Conservation (phyloP, 192 early-diverging fungal species). For the Podochytrium sp. region DNA sequence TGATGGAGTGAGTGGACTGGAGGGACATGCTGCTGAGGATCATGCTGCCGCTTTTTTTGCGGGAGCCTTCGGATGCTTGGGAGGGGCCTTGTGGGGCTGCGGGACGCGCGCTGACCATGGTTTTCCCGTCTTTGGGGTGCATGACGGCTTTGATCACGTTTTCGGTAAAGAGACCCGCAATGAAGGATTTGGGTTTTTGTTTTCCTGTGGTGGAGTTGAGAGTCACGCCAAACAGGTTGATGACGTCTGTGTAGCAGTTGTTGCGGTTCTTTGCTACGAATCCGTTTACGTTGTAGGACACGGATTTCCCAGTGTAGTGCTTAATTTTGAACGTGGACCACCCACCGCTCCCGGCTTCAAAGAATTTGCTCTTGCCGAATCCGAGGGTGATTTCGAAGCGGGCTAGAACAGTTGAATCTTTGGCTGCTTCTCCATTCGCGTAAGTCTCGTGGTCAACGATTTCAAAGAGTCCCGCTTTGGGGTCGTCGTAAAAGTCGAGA, state of each 20-base stretch:
- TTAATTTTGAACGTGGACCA: constrained; percentile 74
- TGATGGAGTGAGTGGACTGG: constrained; percentile 4
- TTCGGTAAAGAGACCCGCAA: constrained; percentile 77
- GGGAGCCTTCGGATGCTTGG: not conserved
- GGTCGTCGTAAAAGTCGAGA: constrained; percentile 72
- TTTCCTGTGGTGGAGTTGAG: constrained; percentile 52
- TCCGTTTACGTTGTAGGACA: constrained; percentile 63
- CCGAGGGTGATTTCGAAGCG: constrained; percentile 28
- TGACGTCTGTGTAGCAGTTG: constrained; percentile 80
- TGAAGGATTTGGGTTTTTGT: constrained; percentile 72
- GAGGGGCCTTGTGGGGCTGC: constrained; percentile 72
- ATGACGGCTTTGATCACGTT: constrained; percentile 73
- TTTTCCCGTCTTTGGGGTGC: constrained; percentile 79
- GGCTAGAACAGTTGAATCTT: constrained; percentile 23
- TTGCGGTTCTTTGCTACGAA: constrained; percentile 83
- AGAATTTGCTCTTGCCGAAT: constrained; percentile 11
- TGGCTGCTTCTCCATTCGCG: constrained; percentile 21
- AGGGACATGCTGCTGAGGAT: constrained; percentile 7
- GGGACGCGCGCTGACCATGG: constrained; percentile 78
- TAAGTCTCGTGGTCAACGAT: constrained; percentile 70
- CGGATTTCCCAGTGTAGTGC: constrained; percentile 77
- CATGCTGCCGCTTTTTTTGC: constrained; percentile 22
- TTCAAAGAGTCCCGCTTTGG: constrained; percentile 73
- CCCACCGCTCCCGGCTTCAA: constrained; percentile 40
- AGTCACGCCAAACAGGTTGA: constrained; percentile 78